Conservation (phyloP, 2,329 filamentous ascomycete genomes). For the Microdochium bolleyi region DNA sequence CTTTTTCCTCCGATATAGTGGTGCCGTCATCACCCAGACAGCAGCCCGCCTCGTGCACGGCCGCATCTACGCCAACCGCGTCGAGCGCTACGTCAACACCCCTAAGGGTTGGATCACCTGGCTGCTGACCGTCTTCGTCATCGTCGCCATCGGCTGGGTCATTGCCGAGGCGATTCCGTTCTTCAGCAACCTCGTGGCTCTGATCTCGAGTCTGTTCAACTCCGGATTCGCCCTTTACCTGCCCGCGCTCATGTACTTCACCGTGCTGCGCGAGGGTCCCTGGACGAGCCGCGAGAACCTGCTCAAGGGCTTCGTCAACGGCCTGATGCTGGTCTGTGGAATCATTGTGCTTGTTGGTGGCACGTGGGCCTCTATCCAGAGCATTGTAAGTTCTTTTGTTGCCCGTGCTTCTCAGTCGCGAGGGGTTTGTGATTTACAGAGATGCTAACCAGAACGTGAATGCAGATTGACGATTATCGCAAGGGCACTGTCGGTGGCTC, state of each 20-base stretch:
- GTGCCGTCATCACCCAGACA: constrained; percentile 55
- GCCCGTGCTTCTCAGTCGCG: not conserved
- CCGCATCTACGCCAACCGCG: constrained; percentile 18
- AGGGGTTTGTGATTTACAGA: not conserved
- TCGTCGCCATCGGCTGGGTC: constrained; percentile 61
- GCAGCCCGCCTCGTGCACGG: constrained; percentile 29
- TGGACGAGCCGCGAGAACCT: constrained; percentile 18
- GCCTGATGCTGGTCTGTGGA: constrained; percentile 18
- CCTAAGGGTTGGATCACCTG: constrained; percentile 33
- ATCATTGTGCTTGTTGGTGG: constrained; percentile 20
- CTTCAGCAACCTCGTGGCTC: constrained; percentile 59
- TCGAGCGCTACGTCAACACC: constrained; percentile 23
- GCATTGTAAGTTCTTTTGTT: constrained; percentile 19
- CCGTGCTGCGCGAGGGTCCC: constrained; percentile 19
- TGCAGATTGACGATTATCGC: constrained; percentile 7
- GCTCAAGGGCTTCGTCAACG: constrained; percentile 12
- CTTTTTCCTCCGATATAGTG: constrained; percentile 25
- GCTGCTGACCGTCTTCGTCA: constrained; percentile 45
- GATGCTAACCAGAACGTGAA: not conserved
- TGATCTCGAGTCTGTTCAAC: constrained; percentile 41
- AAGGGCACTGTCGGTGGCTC: constrained; percentile 13
- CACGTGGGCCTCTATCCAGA: constrained; percentile 20
- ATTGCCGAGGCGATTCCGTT: constrained; percentile 67
- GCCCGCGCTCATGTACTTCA: constrained; percentile 24
- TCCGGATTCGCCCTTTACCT: constrained; percentile 33